These are phyloP conservation scores for Flaveria brownii DNA, from an alignment of 129 eudicot genomes.

Conservation along the genomic window DNA sequence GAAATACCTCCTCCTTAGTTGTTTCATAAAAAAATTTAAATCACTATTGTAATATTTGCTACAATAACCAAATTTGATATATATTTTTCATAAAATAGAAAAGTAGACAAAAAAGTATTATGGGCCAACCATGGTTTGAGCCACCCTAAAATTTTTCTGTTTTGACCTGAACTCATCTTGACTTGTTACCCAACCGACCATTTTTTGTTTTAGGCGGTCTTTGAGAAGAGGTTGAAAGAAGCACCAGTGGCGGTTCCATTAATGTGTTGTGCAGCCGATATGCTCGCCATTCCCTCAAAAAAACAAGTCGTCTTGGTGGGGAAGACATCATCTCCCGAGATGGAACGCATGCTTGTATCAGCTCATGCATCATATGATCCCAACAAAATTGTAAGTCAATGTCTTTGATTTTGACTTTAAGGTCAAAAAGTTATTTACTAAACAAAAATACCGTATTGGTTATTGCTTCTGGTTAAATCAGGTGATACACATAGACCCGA, in stretches of 20 bases:
- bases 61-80: too few species aligned
- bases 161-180: background rate
- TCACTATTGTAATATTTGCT: too few species aligned
- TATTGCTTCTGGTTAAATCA: slow-evolving; percentile 26
- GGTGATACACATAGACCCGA: slow-evolving; percentile 87
- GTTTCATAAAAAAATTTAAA: too few species aligned
- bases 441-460: background rate
- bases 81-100: too few species aligned
- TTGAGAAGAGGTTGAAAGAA: slow-evolving; percentile 76
- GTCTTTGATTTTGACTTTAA: background rate
- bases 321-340: slow-evolving; percentile 41
- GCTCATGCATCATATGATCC: slow-evolving; percentile 77
- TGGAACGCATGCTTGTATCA: slow-evolving; percentile 69
- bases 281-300: slow-evolving; percentile 67
- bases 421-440: background rate
- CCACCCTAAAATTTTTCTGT: background rate
- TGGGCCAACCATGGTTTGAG: background rate
- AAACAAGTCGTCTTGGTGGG: slow-evolving; percentile 90
- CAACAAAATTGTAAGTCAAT: slow-evolving; percentile 58
- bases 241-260: slow-evolving; percentile 78
- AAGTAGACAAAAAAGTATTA: background rate
- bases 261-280: slow-evolving; percentile 92
- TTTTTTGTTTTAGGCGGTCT: slow-evolving; percentile 59
- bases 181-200: background rate
- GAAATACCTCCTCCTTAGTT: too few species aligned